Conservation (phyloP, 441 rosid species). For the Rhodomyrtus psidioides region DNA sequence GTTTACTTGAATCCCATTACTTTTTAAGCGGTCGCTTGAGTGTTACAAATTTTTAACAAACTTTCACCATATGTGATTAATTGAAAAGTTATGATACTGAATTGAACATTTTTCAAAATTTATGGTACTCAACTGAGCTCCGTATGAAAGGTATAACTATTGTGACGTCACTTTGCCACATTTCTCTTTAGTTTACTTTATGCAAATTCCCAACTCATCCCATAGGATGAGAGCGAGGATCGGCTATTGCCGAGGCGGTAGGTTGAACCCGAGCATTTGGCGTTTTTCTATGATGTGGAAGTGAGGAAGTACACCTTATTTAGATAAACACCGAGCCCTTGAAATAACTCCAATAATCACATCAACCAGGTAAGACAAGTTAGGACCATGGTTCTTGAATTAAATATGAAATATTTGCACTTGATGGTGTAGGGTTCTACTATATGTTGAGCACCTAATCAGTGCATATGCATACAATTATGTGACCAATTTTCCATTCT, state of each 20-base stretch:
- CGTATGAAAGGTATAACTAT: accelerated
- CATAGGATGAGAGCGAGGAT: neutral
- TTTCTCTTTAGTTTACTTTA: neutral
- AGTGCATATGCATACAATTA: neutral
- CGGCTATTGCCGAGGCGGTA: neutral
- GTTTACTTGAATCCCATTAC: neutral
- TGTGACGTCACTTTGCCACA: neutral
- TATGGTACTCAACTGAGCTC: neutral
- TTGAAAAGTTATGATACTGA: neutral
- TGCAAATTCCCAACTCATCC: neutral
- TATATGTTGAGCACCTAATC: neutral
- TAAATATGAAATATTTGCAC: neutral
- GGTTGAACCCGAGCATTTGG: neutral
- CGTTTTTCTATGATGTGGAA: neutral
- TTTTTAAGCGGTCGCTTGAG: neutral
- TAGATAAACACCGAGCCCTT: neutral
- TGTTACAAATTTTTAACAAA: neutral
- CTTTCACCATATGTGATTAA: neutral
- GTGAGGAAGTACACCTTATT: neutral
- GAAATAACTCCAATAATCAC: neutral
- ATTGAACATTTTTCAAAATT: neutral
- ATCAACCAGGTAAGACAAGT: neutral
- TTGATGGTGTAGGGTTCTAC: neutral
- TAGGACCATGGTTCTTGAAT: neutral
- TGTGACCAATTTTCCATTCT: neutral